These are phyloP conservation scores for Cladorrhinum sp. DNA, from an alignment of 2,329 filamentous ascomycete species.

Conservation along the genomic window DNA sequence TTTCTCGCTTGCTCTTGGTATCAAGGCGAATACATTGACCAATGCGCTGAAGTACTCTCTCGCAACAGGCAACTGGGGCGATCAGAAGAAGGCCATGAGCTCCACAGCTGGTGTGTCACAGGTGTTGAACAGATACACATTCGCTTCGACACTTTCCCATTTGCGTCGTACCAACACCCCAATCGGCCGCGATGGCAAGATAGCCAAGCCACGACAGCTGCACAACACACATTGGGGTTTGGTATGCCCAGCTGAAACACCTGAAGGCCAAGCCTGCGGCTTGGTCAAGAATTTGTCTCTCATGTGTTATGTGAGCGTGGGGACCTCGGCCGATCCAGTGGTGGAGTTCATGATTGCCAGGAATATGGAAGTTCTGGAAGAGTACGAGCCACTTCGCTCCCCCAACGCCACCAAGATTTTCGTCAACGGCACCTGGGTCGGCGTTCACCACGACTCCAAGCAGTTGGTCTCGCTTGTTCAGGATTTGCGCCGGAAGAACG, in stretches of 20 bases:
- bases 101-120: slow-evolving; percentile 97
- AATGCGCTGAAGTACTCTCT: slow-evolving; percentile 95
- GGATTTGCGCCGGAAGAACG: slow-evolving; percentile 72
- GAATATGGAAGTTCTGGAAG: slow-evolving; percentile 94
- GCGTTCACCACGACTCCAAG: slow-evolving; percentile 85
- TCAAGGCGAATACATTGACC: slow-evolving; percentile 87
- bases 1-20: slow-evolving; percentile 85
- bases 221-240: slow-evolving; percentile 99
- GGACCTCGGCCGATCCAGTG: slow-evolving; percentile 84
- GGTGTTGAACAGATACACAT: slow-evolving; percentile 96
- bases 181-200: slow-evolving; percentile 95
- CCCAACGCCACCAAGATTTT: slow-evolving; percentile 97
- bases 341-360: slow-evolving; percentile 93
- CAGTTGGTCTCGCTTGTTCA: slow-evolving; percentile 78
- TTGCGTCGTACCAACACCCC: slow-evolving; percentile 95
- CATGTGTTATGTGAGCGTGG: slow-evolving; percentile 98
- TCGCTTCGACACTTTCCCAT: slow-evolving; percentile 94
- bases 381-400: slow-evolving; percentile 82
- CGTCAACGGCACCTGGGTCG: slow-evolving; percentile 97
- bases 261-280: slow-evolving; percentile 96
- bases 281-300: slow-evolving; percentile 96
- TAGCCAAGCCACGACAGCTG: slow-evolving; percentile 94
- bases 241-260: slow-evolving; percentile 95
- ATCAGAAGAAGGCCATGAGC: slow-evolving; percentile 96
- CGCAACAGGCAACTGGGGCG: slow-evolving; percentile 97